Conservation (phyloP, 371 early-diverging fungal species). For the Mortierella sp. region DNA sequence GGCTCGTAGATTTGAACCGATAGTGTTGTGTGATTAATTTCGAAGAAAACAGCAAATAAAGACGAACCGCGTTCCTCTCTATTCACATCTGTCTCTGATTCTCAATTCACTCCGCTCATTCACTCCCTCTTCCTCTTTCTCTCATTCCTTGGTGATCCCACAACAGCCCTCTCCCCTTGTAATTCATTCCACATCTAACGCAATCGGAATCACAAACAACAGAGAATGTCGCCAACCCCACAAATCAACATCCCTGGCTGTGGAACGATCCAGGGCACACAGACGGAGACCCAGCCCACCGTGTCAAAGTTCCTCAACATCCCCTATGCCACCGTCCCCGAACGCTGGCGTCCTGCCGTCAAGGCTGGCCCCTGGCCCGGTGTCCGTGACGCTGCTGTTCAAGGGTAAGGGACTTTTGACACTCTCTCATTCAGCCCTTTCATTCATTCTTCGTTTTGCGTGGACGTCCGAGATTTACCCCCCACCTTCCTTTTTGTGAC, state of each 20-base stretch:
- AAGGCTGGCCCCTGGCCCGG: slow-evolving; percentile 46
- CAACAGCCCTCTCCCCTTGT: neutral
- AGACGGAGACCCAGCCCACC: slow-evolving; percentile 25
- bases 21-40: neutral
- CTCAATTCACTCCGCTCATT: neutral
- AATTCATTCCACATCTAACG: slow-evolving; percentile 5
- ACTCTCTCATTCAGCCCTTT: too few species aligned
- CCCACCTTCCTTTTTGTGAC: neutral
- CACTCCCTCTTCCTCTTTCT: neutral
- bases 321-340: slow-evolving; percentile 52
- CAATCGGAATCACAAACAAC: neutral
- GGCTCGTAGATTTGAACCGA: slow-evolving; percentile 1
- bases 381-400: slow-evolving; percentile 45
- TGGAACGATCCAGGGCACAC: slow-evolving; percentile 33
- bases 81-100: neutral
- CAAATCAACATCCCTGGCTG: slow-evolving; percentile 45
- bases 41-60: neutral
- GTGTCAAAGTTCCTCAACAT: slow-evolving; percentile 55
- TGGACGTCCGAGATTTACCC: neutral
- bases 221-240: slow-evolving; percentile 22
- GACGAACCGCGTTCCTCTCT: neutral
- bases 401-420: slow-evolving; percentile 29
- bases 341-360: slow-evolving; percentile 53
- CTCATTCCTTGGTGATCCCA: too few species aligned
- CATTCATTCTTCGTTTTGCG: neutral